Percentiles rank a stretch among this genome's conserved stretches.
Evolutionary conservation across 352 stramenopile species (phyloP).

Genomic region (Blastocystis sp.): DNA sequence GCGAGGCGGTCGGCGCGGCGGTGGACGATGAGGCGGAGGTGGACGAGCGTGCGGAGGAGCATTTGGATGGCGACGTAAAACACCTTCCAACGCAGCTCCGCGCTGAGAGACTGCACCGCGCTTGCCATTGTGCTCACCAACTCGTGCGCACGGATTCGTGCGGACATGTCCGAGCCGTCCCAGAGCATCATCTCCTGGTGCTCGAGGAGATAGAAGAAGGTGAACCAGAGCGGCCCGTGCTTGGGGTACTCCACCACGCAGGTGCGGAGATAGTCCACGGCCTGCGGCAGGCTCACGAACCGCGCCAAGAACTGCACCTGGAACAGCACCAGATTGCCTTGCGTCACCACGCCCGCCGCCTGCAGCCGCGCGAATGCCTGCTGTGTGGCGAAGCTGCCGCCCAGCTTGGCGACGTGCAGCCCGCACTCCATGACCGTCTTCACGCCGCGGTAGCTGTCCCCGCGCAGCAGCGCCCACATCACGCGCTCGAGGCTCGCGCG

Average conservation of each 20-base stretch:
- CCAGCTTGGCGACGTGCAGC: too few relatives aligned
- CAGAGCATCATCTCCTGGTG: neutral
- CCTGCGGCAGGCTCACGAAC: too few relatives aligned
- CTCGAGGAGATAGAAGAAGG: constrained; percentile 15
- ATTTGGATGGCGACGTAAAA: neutral
- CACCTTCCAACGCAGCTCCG: constrained; percentile 46
- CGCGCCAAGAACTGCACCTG: too few relatives aligned
- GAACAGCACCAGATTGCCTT: too few relatives aligned
- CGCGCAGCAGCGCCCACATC: neutral
- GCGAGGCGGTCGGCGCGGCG: neutral
- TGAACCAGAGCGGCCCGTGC: constrained; percentile 51
- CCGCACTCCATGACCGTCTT: too few relatives aligned
- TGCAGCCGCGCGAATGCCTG: too few relatives aligned
- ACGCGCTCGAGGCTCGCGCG: neutral
- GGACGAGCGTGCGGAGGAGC: neutral
- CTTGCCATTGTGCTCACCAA: neutral
- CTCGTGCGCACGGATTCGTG: neutral
- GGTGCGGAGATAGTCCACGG: too few relatives aligned
- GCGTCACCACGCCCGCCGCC: too few relatives aligned
- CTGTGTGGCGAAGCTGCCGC: too few relatives aligned
- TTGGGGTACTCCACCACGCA: neutral
- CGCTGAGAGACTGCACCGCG: neutral
- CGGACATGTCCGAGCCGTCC: neutral
- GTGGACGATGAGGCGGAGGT: neutral
- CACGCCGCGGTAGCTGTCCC: neutral